Percentiles rank a stretch among this genome's conserved stretches.
These are phyloP conservation scores for Cylindrotheca fusiformis DNA, from an alignment of 108 stramenopile genomes.

Conservation along the genomic window DNA sequence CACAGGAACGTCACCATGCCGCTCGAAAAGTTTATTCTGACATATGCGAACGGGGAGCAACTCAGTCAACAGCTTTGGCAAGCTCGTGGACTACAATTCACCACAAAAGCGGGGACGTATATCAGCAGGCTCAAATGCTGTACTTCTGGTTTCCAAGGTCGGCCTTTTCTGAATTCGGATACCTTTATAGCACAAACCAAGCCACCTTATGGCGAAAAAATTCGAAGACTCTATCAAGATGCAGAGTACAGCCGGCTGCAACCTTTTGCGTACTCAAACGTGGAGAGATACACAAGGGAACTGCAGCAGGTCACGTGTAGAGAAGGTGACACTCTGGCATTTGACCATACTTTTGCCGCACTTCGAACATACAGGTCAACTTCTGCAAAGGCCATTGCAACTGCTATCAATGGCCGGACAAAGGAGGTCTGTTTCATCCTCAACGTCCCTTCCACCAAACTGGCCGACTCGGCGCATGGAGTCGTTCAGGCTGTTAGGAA, in stretches of 20 bases:
- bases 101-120: neutral
- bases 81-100: neutral
- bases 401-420: neutral
- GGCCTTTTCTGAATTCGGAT: neutral
- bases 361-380: neutral
- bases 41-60: neutral
- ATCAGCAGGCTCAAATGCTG: neutral
- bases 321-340: neutral
- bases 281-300: neutral
- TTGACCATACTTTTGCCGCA: conserved; percentile 2
- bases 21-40: neutral
- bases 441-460: neutral
- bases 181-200: neutral
- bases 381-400: neutral
- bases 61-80: neutral
- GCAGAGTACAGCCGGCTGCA: neutral
- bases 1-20: neutral
- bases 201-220: neutral
- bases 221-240: neutral
- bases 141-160: too few relatives aligned
- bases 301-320: neutral
- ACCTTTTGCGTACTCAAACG: conserved; percentile 2
- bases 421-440: neutral
- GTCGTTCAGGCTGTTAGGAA: neutral
- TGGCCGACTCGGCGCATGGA: neutral